phyloP scores from a whole-genome alignment of 306 rosid species.

The Nissolia schottii region DNA sequence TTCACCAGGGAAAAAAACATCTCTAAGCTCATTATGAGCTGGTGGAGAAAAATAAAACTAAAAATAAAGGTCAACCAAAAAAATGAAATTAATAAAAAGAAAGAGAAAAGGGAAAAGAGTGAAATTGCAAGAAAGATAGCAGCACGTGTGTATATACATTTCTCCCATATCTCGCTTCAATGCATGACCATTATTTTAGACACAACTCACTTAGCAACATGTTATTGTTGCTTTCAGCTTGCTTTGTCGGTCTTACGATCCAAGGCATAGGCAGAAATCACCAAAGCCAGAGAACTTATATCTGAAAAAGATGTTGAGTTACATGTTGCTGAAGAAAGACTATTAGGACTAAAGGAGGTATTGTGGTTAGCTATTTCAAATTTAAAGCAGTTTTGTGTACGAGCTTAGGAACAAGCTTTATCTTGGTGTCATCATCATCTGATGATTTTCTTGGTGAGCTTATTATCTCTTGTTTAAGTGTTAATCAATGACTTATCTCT shows the following conservation, averaged over 20 bases:
- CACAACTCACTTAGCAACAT: constrained; percentile 21
- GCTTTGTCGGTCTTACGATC: constrained; percentile 72
- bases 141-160: background rate
- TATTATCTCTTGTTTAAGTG: no score
- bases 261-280: constrained; percentile 70
- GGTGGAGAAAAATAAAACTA: no score
- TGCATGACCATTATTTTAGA: background rate
- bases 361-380: no score
- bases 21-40: background rate
- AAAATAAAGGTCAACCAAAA: no score
- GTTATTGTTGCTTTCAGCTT: constrained; percentile 49
- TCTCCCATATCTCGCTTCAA: background rate
- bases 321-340: constrained; percentile 70
- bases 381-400: no score
- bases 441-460: no score
- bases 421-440: no score
- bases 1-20: background rate
- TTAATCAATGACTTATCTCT: no score
- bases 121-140: background rate
- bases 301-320: constrained; percentile 75
- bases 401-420: no score
- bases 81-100: no score
- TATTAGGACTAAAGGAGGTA: constrained; percentile 87
- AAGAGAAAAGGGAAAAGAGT: no score
- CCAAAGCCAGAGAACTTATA: constrained; percentile 61